Conservation (phyloP, 2,329 filamentous ascomycete species). For the Verticillium nubilum region DNA sequence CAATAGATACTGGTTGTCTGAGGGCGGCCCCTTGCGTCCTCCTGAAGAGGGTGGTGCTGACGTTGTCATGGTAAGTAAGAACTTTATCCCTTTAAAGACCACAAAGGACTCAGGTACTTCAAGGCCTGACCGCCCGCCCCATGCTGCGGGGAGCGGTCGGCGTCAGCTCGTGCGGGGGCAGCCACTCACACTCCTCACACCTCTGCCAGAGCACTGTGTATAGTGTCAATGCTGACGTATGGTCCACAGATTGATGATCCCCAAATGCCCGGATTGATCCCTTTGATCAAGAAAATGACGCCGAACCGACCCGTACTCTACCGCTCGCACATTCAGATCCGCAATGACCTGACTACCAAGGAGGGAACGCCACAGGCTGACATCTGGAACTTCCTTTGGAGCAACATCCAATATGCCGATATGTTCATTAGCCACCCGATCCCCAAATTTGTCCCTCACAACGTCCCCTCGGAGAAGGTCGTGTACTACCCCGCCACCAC, state of each 20-base stretch:
- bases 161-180: neutral
- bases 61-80: slow-evolving; percentile 60
- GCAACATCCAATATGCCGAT: slow-evolving; percentile 64
- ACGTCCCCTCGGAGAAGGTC: slow-evolving; percentile 60
- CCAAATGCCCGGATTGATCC: slow-evolving; percentile 76
- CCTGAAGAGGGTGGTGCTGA: slow-evolving; percentile 68
- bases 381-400: slow-evolving; percentile 72
- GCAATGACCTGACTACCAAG: slow-evolving; percentile 63
- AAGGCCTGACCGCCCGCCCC: no score
- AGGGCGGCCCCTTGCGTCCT: slow-evolving; percentile 60
- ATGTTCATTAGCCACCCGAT: slow-evolving; percentile 82
- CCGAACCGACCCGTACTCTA: slow-evolving; percentile 74
- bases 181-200: neutral
- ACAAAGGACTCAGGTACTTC: no score
- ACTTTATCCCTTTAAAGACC: no score
- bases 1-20: slow-evolving; percentile 65
- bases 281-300: slow-evolving; percentile 64
- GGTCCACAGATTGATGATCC: slow-evolving; percentile 64
- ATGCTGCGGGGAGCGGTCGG: neutral
- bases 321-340: slow-evolving; percentile 78
- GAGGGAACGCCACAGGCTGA: slow-evolving; percentile 63
- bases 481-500: slow-evolving; percentile 76
- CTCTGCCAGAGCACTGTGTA: neutral
- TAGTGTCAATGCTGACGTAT: neutral
- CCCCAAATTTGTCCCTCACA: slow-evolving; percentile 65